phyloP scores from a whole-genome alignment of 2,329 filamentous ascomycete species.

The Colletotrichum sp. region DNA sequence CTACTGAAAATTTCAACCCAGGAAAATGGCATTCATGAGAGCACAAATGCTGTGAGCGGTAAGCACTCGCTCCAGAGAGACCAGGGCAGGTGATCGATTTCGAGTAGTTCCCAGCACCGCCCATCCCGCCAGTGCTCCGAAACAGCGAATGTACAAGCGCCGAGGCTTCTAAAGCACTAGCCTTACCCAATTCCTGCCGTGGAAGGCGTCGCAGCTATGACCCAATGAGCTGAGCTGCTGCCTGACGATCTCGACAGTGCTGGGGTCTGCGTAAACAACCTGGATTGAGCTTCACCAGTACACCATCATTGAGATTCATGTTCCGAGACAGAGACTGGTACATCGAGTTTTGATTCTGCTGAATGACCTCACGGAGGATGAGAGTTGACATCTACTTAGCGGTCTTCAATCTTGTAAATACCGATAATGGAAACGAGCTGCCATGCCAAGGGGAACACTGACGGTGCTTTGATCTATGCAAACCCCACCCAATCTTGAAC shows the following conservation, averaged over 20 bases:
- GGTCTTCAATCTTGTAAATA: not conserved
- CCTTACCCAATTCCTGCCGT: not conserved
- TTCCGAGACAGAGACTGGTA: not conserved
- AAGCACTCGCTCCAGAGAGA: not conserved
- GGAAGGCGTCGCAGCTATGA: not conserved
- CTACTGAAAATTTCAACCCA: not conserved
- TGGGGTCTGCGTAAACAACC: not conserved
- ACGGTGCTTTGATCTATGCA: not conserved
- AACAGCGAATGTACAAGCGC: not conserved
- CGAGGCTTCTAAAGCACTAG: not conserved
- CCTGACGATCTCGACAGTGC: not conserved
- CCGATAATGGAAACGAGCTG: not conserved
- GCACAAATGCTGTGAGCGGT: not conserved
- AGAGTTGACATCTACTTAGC: not conserved
- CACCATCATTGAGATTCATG: too few relatives aligned
- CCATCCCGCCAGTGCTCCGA: not conserved
- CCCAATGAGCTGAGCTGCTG: not conserved
- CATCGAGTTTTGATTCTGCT: not conserved
- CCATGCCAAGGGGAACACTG: not conserved
- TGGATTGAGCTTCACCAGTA: not conserved
- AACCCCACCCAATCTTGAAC: not conserved
- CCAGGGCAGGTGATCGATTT: not conserved
- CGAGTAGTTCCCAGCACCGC: not conserved
- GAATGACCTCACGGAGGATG: not conserved
- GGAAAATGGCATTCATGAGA: not conserved